Conservation (phyloP, 1,284 basidiomycete genomes). For the Anthracocystis walkeri region DNA sequence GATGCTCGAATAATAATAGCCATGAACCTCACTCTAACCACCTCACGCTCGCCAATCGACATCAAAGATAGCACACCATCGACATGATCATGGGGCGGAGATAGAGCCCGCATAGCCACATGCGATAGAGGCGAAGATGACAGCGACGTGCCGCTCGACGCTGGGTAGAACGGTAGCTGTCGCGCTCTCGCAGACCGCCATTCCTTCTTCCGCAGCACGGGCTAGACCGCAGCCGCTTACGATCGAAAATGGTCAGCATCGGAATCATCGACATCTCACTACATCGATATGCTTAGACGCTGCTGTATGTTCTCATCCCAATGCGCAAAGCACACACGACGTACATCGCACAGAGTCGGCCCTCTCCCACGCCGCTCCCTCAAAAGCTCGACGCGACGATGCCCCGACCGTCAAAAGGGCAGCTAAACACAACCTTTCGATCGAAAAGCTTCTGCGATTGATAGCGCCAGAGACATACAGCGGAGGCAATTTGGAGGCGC, state of each 20-base stretch:
- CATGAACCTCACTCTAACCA: background rate
- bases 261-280: background rate
- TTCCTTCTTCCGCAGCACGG: background rate
- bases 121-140: slow-evolving; percentile 1
- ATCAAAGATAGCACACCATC: background rate
- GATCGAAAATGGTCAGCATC: background rate
- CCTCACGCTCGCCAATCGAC: background rate
- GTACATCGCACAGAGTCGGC: background rate
- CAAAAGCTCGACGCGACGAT: background rate
- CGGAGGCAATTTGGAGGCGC: slow-evolving; percentile 13
- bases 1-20: background rate
- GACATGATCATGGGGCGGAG: background rate
- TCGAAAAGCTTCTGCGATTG: slow-evolving; percentile 3
- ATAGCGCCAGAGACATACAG: slow-evolving; percentile 9
- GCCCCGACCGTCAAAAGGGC: background rate
- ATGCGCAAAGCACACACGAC: background rate
- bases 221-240: slow-evolving; percentile 4
- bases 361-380: background rate
- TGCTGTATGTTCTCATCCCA: background rate
- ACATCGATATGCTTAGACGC: background rate
- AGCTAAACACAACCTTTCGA: background rate
- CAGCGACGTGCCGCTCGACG: slow-evolving; percentile 7
- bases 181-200: slow-evolving; percentile 8
- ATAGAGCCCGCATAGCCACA: background rate
- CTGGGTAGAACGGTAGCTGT: slow-evolving; percentile 2